A percentile compares a stretch with the other conserved stretches of the same genome.
phyloP scores from a whole-genome alignment of 2,329 filamentous ascomycete genomes.

The Chaetothyriales sp. region DNA sequence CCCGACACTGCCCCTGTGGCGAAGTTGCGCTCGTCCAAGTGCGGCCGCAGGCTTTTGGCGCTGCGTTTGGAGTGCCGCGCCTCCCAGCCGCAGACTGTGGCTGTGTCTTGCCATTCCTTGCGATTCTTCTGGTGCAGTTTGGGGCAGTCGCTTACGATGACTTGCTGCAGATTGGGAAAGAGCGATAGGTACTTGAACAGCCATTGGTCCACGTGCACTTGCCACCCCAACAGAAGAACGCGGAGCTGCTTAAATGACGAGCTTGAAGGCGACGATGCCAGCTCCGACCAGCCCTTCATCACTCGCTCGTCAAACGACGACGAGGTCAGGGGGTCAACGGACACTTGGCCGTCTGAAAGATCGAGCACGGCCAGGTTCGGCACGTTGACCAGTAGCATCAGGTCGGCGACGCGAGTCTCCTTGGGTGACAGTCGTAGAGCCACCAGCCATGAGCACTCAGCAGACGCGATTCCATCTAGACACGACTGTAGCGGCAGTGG shows the following conservation, averaged over 20 bases:
- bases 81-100: conserved; percentile 20
- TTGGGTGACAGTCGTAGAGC: conserved; percentile 23
- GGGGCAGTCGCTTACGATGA: conserved; percentile 23
- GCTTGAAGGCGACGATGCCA: conserved; percentile 15
- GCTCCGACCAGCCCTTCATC: conserved; percentile 28
- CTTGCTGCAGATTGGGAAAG: conserved; percentile 24
- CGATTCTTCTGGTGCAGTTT: conserved; percentile 17
- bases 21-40: conserved; percentile 19
- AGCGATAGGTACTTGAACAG: conserved; percentile 22
- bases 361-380: conserved; percentile 28
- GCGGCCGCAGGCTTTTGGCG: conserved; percentile 19
- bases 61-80: conserved; percentile 14
- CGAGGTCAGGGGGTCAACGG: conserved; percentile 6
- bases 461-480: conserved; percentile 22
- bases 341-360: conserved; percentile 9
- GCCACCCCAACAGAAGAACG: conserved; percentile 23
- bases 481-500: conserved; percentile 23
- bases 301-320: conserved; percentile 25
- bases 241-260: conserved; percentile 26
- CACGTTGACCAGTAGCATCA: conserved; percentile 25
- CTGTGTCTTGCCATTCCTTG: conserved; percentile 13
- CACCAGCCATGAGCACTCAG: conserved; percentile 22
- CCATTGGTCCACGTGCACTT: conserved; percentile 20
- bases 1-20: conserved; percentile 11
- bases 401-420: conserved; percentile 21